Percentiles rank a stretch among this genome's conserved stretches.
These are phyloP conservation scores for Trichoderma sp. DNA, from an alignment of 2,329 filamentous ascomycete genomes.

Conservation along the genomic window DNA sequence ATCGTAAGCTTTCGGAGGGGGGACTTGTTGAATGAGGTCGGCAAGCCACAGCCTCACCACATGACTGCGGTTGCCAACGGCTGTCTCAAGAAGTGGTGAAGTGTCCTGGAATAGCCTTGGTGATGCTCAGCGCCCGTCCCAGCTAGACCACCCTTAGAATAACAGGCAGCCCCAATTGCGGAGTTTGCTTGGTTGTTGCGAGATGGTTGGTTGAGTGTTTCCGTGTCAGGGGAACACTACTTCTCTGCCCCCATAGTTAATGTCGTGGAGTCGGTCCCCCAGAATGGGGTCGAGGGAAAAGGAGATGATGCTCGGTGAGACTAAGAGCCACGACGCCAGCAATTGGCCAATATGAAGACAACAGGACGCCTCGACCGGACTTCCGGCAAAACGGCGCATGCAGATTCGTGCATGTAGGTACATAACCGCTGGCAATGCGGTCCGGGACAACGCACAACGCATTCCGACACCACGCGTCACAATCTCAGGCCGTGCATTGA, in stretches of 20 bases:
- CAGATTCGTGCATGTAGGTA: background rate
- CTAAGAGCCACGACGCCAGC: slow-evolving; percentile 5
- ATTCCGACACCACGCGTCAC: slow-evolving; percentile 4
- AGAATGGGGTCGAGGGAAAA: slow-evolving; percentile 6
- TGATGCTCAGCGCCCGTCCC: background rate
- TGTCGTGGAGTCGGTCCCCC: slow-evolving; percentile 15
- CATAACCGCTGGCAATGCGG: slow-evolving; percentile 2
- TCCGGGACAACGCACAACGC: slow-evolving; percentile 5
- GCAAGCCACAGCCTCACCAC: background rate
- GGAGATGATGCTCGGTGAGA: slow-evolving; percentile 11
- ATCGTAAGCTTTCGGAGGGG: background rate
- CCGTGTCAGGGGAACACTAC: slow-evolving; percentile 11
- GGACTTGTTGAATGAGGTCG: background rate
- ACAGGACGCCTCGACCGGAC: slow-evolving; percentile 16
- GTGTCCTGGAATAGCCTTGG: background rate
- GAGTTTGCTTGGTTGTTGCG: background rate
- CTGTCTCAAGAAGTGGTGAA: slow-evolving; percentile 1
- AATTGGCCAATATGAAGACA: slow-evolving; percentile 1
- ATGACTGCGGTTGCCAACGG: background rate
- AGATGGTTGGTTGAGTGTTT: background rate
- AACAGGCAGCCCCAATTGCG: background rate
- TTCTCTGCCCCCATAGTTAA: slow-evolving; percentile 9
- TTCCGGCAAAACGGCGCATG: slow-evolving; percentile 6
- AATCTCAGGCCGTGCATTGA: background rate
- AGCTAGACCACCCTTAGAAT: background rate